phyloP scores from a whole-genome alignment of 2,329 filamentous ascomycete species.

The Phyllosticta paracitricarpa region DNA sequence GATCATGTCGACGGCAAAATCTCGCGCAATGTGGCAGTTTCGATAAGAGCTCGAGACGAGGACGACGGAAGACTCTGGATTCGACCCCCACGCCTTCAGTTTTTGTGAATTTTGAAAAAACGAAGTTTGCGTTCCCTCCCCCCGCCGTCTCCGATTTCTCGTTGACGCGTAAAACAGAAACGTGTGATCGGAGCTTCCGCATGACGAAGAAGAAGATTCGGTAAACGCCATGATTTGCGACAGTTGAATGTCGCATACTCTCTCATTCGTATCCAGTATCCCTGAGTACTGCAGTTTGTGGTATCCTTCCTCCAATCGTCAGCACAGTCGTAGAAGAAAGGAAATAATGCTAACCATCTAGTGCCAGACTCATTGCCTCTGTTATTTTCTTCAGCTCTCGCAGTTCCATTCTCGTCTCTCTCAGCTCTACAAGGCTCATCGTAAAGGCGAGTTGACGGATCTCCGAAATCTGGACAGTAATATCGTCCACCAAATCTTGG shows the following conservation, averaged over 20 bases:
- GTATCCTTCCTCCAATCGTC: neutral
- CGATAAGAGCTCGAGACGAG: neutral
- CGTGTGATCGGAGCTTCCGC: neutral
- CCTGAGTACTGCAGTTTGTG: neutral
- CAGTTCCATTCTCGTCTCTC: neutral
- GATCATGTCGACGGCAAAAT: neutral
- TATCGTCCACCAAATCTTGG: conserved; percentile 6
- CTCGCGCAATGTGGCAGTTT: neutral
- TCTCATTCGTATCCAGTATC: neutral
- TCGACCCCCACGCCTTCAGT: neutral
- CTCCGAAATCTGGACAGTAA: neutral
- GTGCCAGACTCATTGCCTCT: neutral
- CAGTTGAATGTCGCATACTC: neutral
- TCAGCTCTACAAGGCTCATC: neutral
- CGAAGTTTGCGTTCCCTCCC: neutral
- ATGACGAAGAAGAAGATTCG: neutral
- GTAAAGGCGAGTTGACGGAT: neutral
- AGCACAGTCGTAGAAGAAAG: neutral
- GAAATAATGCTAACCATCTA: neutral
- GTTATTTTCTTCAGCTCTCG: neutral
- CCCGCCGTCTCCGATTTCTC: neutral
- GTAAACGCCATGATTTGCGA: neutral
- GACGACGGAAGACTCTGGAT: neutral
- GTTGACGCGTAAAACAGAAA: neutral
- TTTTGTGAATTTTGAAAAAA: neutral